phyloP scores from a whole-genome alignment of 352 stramenopile species.

The Pythium biforme region DNA sequence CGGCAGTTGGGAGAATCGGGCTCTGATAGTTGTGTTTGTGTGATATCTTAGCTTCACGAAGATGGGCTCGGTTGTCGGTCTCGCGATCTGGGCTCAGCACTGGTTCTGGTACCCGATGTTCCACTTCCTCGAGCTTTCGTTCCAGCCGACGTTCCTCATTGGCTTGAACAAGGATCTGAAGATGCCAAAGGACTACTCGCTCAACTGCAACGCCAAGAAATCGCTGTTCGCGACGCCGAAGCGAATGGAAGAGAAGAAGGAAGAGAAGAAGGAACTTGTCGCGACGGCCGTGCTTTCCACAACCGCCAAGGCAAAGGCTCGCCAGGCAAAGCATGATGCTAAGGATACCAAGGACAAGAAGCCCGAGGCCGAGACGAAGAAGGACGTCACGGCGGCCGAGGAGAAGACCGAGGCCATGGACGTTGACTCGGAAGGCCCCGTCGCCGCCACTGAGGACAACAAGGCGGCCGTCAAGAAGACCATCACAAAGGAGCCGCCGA shows the following conservation, averaged over 20 bases:
- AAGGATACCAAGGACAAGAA: slow-evolving; percentile 88
- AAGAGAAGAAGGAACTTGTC: slow-evolving; percentile 98
- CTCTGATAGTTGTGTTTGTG: neutral
- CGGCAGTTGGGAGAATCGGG: too few relatives aligned
- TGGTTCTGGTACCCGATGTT: slow-evolving; percentile 99
- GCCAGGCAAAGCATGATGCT: slow-evolving; percentile 90
- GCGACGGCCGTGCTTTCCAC: slow-evolving; percentile 97
- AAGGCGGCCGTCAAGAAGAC: slow-evolving; percentile 76
- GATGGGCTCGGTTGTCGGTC: slow-evolving; percentile 94
- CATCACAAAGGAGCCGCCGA: slow-evolving; percentile 90
- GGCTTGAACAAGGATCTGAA: slow-evolving; percentile 98
- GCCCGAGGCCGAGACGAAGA: slow-evolving; percentile 28
- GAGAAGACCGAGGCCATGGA: slow-evolving; percentile 76
- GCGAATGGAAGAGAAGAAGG: slow-evolving; percentile 98
- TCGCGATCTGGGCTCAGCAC: slow-evolving; percentile 97
- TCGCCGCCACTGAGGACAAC: slow-evolving; percentile 33
- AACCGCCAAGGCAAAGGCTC: slow-evolving; percentile 95
- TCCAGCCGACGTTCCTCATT: slow-evolving; percentile 96
- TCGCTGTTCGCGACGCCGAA: slow-evolving; percentile 98
- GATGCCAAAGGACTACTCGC: slow-evolving; percentile 94
- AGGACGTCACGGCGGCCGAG: slow-evolving; percentile 29
- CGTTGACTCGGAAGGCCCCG: slow-evolving; percentile 52
- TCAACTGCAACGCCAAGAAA: slow-evolving; percentile 93
- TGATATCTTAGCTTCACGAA: slow-evolving; percentile 89
- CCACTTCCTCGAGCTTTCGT: slow-evolving; percentile 96